These are phyloP conservation scores for Fusarium staphyleae DNA, from an alignment of 2,329 filamentous ascomycete genomes.

Conservation along the genomic window DNA sequence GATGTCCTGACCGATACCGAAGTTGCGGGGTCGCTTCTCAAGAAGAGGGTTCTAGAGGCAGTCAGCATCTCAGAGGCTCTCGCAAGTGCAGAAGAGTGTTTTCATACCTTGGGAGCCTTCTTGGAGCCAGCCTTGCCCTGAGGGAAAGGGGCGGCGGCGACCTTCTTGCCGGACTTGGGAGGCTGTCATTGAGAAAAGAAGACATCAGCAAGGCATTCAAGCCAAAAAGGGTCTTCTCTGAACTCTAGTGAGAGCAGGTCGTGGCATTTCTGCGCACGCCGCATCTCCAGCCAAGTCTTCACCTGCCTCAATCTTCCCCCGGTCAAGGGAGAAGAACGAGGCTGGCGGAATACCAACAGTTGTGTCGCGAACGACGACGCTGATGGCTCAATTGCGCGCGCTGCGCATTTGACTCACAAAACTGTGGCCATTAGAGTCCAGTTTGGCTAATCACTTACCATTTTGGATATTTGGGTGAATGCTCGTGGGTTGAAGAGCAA, in stretches of 20 bases:
- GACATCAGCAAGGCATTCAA: conserved; percentile 90
- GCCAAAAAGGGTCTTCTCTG: conserved; percentile 80
- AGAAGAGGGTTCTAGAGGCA: conserved; percentile 88
- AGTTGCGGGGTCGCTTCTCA: conserved; percentile 98
- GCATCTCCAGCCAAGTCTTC: conserved; percentile 73
- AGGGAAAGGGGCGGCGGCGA: conserved; percentile 95
- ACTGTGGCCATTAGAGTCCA: conserved; percentile 51
- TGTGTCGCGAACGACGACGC: conserved; percentile 40
- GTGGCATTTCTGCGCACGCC: conserved; percentile 62
- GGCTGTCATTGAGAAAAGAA: conserved; percentile 99
- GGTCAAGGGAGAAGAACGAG: conserved; percentile 30
- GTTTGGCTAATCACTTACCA: conserved; percentile 50
- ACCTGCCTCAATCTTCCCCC: conserved; percentile 47
- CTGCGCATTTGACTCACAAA: conserved; percentile 47
- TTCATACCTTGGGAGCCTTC: conserved; percentile 94
- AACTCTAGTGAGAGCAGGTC: conserved; percentile 84
- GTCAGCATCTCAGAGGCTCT: background rate
- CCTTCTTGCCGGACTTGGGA: conserved; percentile 98
- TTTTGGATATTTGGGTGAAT: conserved; percentile 50
- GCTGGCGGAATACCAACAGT: conserved; percentile 48
- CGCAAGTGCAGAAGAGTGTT: background rate
- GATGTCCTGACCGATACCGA: conserved; percentile 98
- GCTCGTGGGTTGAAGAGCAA: conserved; percentile 48
- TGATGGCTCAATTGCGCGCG: conserved; percentile 45
- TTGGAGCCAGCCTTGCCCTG: conserved; percentile 89